These are phyloP conservation scores for Lagenaria siceraria DNA, from an alignment of 306 rosid genomes.

Conservation along the genomic window DNA sequence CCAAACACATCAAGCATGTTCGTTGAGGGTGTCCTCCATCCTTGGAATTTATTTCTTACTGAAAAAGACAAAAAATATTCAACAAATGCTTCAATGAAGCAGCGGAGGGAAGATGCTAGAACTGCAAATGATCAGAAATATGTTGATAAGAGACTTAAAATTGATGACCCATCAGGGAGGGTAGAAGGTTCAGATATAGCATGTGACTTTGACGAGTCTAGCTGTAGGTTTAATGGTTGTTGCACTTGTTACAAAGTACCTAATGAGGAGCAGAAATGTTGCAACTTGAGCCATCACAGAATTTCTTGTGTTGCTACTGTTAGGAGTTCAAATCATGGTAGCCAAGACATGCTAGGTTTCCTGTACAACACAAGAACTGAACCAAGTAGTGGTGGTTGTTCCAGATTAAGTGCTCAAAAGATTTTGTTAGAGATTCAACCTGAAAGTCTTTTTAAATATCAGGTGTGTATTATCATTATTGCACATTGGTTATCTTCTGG, in stretches of 20 bases:
- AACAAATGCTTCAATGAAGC: conserved; percentile 23
- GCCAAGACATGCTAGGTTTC: conserved; percentile 26
- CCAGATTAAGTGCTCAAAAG: conserved; percentile 33
- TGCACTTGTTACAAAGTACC: conserved; percentile 24
- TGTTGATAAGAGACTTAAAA: conserved; percentile 42
- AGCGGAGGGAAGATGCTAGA: conserved; percentile 3
- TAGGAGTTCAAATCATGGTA: conserved; percentile 24
- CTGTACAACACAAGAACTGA: conserved; percentile 23
- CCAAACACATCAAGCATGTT: conserved; percentile 36
- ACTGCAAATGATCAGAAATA: conserved; percentile 20
- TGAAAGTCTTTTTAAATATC: conserved; percentile 43
- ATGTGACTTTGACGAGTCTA: conserved; percentile 21
- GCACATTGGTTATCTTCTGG: neutral
- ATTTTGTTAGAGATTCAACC: conserved; percentile 60
- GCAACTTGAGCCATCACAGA: conserved; percentile 24
- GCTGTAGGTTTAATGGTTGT: conserved; percentile 26
- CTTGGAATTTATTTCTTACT: conserved; percentile 44
- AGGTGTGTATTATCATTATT: conserved; percentile 32
- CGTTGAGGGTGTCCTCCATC: conserved; percentile 59
- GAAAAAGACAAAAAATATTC: conserved; percentile 19
- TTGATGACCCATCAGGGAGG: conserved; percentile 17
- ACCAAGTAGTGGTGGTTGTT: conserved; percentile 14
- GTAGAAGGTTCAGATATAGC: conserved; percentile 13
- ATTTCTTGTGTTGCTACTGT: conserved; percentile 43
- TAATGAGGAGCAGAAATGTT: conserved; percentile 15